Evolutionary conservation across 2,329 filamentous ascomycete species (phyloP).

Genomic region (Neofusicoccum laricinum): DNA sequence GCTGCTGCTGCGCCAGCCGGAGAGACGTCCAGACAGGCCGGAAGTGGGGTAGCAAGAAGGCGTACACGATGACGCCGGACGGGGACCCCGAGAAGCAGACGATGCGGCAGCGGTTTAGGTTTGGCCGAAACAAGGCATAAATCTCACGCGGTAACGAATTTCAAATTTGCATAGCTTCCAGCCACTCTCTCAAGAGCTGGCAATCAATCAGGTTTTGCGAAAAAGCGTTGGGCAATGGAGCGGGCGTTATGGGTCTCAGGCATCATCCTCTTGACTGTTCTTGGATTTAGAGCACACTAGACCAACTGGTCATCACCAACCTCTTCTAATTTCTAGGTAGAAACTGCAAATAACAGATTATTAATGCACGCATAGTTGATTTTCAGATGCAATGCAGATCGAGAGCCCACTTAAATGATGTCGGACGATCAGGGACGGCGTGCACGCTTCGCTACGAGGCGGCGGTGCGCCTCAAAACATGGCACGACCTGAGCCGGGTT

Average conservation of each 20-base stretch:
- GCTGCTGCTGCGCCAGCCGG: slow-evolving; percentile 68
- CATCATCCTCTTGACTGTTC: neutral
- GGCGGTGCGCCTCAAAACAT: slow-evolving; percentile 12
- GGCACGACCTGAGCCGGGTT: neutral
- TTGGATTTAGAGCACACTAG: neutral
- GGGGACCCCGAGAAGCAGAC: slow-evolving; percentile 11
- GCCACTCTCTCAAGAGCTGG: neutral
- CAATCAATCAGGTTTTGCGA: neutral
- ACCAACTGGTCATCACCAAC: neutral
- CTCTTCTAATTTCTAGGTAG: slow-evolving; percentile 1
- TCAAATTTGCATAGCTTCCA: neutral
- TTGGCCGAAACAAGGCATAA: slow-evolving; percentile 8
- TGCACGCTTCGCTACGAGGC: slow-evolving; percentile 3
- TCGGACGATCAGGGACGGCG: slow-evolving; percentile 6
- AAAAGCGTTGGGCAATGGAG: slow-evolving; percentile 1
- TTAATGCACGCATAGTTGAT: neutral
- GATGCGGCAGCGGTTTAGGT: neutral
- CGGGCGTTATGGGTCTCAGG: slow-evolving; percentile 5
- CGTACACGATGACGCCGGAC: slow-evolving; percentile 18
- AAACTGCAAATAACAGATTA: neutral
- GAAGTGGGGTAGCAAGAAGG: slow-evolving; percentile 40
- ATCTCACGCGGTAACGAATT: slow-evolving; percentile 10
- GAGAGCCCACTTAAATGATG: slow-evolving; percentile 9
- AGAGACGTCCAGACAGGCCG: slow-evolving; percentile 51
- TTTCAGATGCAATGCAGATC: slow-evolving; percentile 8